A percentile compares a stretch with the other conserved stretches of the same genome.
Conservation (phyloP, 768 basidiomycete genomes). For the Mycena sanguinolenta region DNA sequence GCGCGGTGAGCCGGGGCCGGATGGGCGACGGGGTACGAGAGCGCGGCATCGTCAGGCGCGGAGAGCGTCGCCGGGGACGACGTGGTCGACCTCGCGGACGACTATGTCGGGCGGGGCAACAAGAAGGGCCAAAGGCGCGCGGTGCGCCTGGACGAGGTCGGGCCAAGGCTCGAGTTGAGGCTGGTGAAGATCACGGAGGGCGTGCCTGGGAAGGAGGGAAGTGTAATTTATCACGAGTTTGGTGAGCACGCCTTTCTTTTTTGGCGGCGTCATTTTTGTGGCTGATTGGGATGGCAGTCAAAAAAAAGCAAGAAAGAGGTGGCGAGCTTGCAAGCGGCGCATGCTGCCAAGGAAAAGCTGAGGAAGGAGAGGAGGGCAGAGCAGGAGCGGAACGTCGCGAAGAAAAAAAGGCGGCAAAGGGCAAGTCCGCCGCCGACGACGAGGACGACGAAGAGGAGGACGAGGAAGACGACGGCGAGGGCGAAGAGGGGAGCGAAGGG, state of each 20-base stretch:
- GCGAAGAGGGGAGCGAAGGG: conserved; percentile 51
- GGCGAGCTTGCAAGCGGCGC: conserved; percentile 74
- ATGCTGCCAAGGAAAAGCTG: conserved; percentile 82
- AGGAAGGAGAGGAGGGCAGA: conserved; percentile 86
- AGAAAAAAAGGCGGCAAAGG: conserved; percentile 74
- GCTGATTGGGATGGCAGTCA: conserved; percentile 66
- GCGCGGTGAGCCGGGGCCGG: conserved; percentile 70
- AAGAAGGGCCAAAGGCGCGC: conserved; percentile 92
- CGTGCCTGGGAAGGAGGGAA: conserved; percentile 92
- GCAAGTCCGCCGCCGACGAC: conserved; percentile 45
- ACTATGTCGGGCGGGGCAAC: conserved; percentile 96
- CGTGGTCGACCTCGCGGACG: conserved; percentile 87
- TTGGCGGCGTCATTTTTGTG: conserved; percentile 33
- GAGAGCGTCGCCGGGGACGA: conserved; percentile 91
- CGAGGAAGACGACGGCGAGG: conserved; percentile 57
- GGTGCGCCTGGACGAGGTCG: conserved; percentile 92
- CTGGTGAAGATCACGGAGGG: conserved; percentile 97
- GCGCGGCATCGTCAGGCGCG: conserved; percentile 77
- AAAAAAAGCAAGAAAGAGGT: conserved; percentile 88
- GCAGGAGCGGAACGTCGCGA: conserved; percentile 90
- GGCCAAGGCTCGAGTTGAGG: conserved; percentile 93
- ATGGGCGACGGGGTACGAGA: conserved; percentile 87
- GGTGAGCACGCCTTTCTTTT: too few relatives aligned
- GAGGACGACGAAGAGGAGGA: conserved; percentile 54
- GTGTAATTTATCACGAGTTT: conserved; percentile 94